These are phyloP conservation scores for Cantharellus cinnabarinus DNA, from an alignment of 768 basidiomycete genomes.

Conservation along the genomic window DNA sequence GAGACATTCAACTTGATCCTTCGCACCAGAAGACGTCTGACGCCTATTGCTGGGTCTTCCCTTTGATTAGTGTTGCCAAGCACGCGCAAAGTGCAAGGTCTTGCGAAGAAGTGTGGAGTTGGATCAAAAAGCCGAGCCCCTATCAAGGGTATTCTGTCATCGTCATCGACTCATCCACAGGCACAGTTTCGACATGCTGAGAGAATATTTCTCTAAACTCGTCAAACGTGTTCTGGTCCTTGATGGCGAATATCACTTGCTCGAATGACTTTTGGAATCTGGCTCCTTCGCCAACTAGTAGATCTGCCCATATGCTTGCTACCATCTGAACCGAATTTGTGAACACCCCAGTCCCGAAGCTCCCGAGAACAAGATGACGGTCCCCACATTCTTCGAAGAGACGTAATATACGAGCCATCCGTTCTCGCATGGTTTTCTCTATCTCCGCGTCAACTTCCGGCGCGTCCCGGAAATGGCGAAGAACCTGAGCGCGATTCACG, in stretches of 20 bases:
- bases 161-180: not conserved
- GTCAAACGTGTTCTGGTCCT: conserved; percentile 29
- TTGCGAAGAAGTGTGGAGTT: too few species aligned
- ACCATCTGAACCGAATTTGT: conserved; percentile 38
- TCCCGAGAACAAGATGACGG: conserved; percentile 43
- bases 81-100: too few species aligned
- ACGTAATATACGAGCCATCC: conserved; percentile 46
- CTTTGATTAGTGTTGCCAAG: too few species aligned
- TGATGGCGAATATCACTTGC: conserved; percentile 44
- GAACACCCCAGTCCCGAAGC: conserved; percentile 66
- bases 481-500: conserved; percentile 43
- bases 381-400: conserved; percentile 43
- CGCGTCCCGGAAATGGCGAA: conserved; percentile 13
- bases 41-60: too few species aligned
- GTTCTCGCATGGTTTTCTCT: conserved; percentile 37
- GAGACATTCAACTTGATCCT: too few species aligned
- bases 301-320: conserved; percentile 43
- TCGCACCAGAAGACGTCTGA: too few species aligned
- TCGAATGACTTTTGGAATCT: conserved; percentile 41
- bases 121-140: too few species aligned
- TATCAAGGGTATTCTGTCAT: not conserved
- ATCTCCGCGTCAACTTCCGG: conserved; percentile 22
- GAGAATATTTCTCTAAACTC: conserved; percentile 22
- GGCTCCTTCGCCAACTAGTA: conserved; percentile 28
- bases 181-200: conserved; percentile 1